Evolutionary conservation across 2,329 filamentous ascomycete species (phyloP).

Genomic region (Colletotrichum sp.): DNA sequence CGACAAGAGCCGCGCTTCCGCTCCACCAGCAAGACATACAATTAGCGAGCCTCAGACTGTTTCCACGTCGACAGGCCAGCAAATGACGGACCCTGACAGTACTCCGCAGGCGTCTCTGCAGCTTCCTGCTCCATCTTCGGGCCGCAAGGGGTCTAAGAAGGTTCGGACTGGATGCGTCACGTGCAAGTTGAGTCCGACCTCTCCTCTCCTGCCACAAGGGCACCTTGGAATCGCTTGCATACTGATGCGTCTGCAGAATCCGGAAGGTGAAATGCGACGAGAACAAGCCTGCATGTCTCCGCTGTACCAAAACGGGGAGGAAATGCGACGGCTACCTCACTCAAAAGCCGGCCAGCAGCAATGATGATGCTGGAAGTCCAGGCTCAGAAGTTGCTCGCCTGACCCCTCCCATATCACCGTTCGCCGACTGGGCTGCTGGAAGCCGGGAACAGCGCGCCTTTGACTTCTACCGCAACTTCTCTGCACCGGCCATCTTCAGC

Average conservation of each 20-base stretch:
- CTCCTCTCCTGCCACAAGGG: not conserved
- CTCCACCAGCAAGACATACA: not conserved
- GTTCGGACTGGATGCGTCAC: slow-evolving; percentile 58
- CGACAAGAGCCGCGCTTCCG: not conserved
- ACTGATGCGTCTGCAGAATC: slow-evolving; percentile 38
- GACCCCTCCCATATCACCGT: not conserved
- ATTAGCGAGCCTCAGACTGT: not conserved
- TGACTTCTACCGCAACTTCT: slow-evolving; percentile 39
- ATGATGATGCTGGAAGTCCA: slow-evolving; percentile 7
- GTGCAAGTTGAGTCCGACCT: slow-evolving; percentile 53
- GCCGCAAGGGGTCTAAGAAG: slow-evolving; percentile 49
- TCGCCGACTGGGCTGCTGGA: slow-evolving; percentile 1
- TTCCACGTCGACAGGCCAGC: not conserved
- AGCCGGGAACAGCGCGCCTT: slow-evolving; percentile 30
- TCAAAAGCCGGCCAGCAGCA: slow-evolving; percentile 23
- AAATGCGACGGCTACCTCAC: slow-evolving; percentile 60
- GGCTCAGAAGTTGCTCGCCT: slow-evolving; percentile 17
- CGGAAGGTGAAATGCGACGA: slow-evolving; percentile 65
- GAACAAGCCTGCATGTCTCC: slow-evolving; percentile 54
- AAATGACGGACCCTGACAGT: not conserved
- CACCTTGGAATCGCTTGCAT: not conserved
- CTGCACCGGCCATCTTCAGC: slow-evolving; percentile 39
- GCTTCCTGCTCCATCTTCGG: not conserved
- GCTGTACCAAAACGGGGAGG: slow-evolving; percentile 60
- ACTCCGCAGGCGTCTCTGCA: slow-evolving; percentile 3